Percentiles rank a stretch among this genome's conserved stretches.
phyloP scores from a whole-genome alignment of 192 early-diverging fungal genomes.

The Coemansia sp. region DNA sequence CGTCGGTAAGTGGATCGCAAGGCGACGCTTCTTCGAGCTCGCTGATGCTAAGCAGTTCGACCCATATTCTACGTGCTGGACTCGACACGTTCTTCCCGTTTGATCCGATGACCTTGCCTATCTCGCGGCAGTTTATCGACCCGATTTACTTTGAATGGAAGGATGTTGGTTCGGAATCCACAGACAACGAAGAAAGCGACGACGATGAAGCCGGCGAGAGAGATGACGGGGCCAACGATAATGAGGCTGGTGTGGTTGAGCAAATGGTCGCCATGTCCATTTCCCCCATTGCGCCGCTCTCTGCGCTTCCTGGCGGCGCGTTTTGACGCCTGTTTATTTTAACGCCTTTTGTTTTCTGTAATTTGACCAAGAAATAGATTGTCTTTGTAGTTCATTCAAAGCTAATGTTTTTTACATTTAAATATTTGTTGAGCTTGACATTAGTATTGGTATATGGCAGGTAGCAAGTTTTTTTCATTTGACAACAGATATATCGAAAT shows the following conservation, averaged over 20 bases:
- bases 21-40: constrained; percentile 8
- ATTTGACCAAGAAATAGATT: too few species aligned
- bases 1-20: neutral
- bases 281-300: constrained; percentile 29
- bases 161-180: constrained; percentile 56
- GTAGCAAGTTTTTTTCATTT: too few species aligned
- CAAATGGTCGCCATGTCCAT: constrained; percentile 51
- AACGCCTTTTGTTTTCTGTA: neutral
- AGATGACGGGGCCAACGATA: constrained; percentile 54
- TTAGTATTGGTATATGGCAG: too few species aligned
- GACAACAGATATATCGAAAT: too few species aligned
- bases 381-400: too few species aligned
- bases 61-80: constrained; percentile 42
- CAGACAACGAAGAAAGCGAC: constrained; percentile 55
- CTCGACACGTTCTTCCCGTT: constrained; percentile 91
- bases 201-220: constrained; percentile 59
- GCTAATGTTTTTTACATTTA: neutral
- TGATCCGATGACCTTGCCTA: constrained; percentile 81
- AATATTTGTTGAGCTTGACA: too few species aligned
- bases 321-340: neutral
- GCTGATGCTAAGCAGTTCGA: constrained; percentile 1
- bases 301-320: constrained; percentile 16
- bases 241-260: constrained; percentile 35
- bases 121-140: constrained; percentile 68
- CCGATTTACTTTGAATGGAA: constrained; percentile 81